Conservation (phyloP, 192 early-diverging fungal genomes). For the Mortierella claussenii region DNA sequence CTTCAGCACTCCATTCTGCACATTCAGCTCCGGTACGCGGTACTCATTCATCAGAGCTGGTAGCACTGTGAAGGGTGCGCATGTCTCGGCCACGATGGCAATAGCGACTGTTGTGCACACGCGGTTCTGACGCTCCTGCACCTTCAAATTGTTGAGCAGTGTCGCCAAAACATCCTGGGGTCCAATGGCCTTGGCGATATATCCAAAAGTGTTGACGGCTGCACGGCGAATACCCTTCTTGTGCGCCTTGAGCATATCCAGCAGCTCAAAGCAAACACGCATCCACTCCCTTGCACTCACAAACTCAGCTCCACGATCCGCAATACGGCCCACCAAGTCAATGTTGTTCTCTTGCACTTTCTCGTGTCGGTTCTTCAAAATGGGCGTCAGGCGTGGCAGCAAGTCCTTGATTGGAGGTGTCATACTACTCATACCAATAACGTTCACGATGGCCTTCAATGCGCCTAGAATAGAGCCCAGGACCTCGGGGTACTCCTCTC, state of each 20-base stretch:
- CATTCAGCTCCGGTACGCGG: constrained; percentile 98
- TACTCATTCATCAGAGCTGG: constrained; percentile 99
- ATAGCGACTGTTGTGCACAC: constrained; percentile 99
- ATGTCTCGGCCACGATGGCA: constrained; percentile 86
- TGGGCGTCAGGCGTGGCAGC: constrained; percentile 96
- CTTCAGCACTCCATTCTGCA: constrained; percentile 99
- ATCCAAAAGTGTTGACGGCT: constrained; percentile 98
- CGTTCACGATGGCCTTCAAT: constrained; percentile 95
- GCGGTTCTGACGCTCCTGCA: constrained; percentile 99
- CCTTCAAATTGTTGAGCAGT: constrained; percentile 96
- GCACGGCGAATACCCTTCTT: constrained; percentile 96
- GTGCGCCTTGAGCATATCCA: constrained; percentile 97
- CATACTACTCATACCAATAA: constrained; percentile 98
- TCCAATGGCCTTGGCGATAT: constrained; percentile 98
- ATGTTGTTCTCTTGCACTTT: constrained; percentile 66
- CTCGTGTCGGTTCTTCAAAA: constrained; percentile 93
- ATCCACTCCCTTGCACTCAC: constrained; percentile 99
- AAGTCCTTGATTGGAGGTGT: constrained; percentile 98
- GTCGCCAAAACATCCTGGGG: constrained; percentile 99
- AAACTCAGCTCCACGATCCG: constrained; percentile 96
- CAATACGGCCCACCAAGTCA: constrained; percentile 98
- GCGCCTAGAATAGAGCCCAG: constrained; percentile 94
- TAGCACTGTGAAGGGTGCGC: constrained; percentile 96
- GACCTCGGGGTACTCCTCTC: constrained; percentile 99
- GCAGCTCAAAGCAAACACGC: constrained; percentile 98